Conservation (phyloP, 306 rosid genomes). For the Cicer pinnatifidum region DNA sequence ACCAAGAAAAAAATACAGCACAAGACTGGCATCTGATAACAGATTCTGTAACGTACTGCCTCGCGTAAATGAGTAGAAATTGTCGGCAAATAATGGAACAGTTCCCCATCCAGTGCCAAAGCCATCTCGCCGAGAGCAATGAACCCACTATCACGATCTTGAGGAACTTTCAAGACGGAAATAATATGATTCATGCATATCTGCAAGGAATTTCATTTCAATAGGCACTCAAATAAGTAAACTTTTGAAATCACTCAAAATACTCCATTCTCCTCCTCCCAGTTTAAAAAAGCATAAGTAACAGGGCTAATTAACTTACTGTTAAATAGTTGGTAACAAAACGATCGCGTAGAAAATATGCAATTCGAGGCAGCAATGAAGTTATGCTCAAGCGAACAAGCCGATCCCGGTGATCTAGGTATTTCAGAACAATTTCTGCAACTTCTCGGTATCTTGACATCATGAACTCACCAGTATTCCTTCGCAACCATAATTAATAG, state of each 20-base stretch:
- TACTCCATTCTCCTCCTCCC: slow-evolving; percentile 32
- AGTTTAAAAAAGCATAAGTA: slow-evolving; percentile 36
- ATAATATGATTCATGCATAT: slow-evolving; percentile 98
- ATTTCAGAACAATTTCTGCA: slow-evolving; percentile 94
- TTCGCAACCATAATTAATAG: slow-evolving; percentile 49
- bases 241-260: slow-evolving; percentile 19
- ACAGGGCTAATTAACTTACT: slow-evolving; percentile 55
- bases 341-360: slow-evolving; percentile 96
- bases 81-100: slow-evolving; percentile 82
- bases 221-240: slow-evolving; percentile 40
- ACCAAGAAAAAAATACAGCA: slow-evolving; percentile 33
- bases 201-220: slow-evolving; percentile 64
- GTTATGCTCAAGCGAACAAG: slow-evolving; percentile 99
- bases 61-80: slow-evolving; percentile 87
- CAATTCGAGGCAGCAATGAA: slow-evolving; percentile 92
- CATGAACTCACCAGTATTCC: slow-evolving; percentile 99
- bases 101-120: slow-evolving; percentile 96
- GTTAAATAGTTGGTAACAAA: slow-evolving; percentile 92
- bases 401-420: slow-evolving; percentile 88
- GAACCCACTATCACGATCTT: slow-evolving; percentile 97
- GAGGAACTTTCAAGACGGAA: slow-evolving; percentile 86
- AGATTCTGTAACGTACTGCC: slow-evolving; percentile 67
- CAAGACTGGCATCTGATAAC: slow-evolving; percentile 28
- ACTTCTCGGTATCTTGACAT: slow-evolving; percentile 99
- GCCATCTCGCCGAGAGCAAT: slow-evolving; percentile 99